Evolutionary conservation across 1,139 yeast species (phyloP), one percentile per base, ranked within the genome.

Genomic region (Sugiyamaella novakii): DNA sequence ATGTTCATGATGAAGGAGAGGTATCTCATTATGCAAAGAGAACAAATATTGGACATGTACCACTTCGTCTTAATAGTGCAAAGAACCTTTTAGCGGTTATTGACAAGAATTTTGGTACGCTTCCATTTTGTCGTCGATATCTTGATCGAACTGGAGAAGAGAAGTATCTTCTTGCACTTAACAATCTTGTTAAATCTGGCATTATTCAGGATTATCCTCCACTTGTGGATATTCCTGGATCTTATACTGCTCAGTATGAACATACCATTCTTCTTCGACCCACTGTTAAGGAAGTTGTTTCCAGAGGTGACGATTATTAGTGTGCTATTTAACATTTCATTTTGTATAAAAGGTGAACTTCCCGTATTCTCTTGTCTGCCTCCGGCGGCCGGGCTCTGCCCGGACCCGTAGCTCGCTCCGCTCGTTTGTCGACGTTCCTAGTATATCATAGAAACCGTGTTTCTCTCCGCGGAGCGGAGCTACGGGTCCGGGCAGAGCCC

Each of bases 81-180:
- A 82, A 80, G 65, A 72, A 77, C 35, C 74, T 92, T 57, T 71
- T 87, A 55, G 71, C 75, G 46, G 77, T 81, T 15, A 92, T 92
- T 61, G 83, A 88, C 65, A 75, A 77, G 53, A 81, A 85, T 61
- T 92, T 92, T 64, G 97, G 98, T 38, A 88, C 98, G 1, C 76
- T 92, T 59, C 98, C 99, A 5, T 92, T 92, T 81, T 92, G 98
- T 72, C 83, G 98, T 62, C 78, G 99, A 61, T 94, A 92, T 67
- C 76, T 92, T 65, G 99, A 94, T 65, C 78, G 95, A 58, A 64
- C 87, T 4, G 98, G 96, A 14, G 95, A 92, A 65, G 96, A 89
- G 41, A 89, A 89, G 69, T 91, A 92, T 63, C 74, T 91, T 55
- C 75, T 87, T 59, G 97, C 96, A n/a, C 77, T 92, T 67, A 89